A percentile compares a stretch with the other conserved stretches of the same genome.
Conservation (phyloP, 306 rosid species). For the Quercus agrifolia region DNA sequence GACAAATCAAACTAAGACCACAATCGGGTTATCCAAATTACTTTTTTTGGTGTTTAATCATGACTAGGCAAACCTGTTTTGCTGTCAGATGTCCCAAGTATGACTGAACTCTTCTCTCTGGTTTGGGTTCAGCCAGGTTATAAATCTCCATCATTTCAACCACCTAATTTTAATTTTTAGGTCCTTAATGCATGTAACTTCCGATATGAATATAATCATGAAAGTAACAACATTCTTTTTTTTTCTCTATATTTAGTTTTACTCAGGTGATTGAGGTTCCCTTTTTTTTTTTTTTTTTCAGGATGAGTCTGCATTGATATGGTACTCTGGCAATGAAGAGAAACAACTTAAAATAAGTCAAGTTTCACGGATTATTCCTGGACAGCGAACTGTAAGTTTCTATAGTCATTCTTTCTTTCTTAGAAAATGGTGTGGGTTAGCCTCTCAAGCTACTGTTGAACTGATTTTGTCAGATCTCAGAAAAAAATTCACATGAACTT, state of each 20-base stretch:
- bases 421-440: conserved; percentile 4
- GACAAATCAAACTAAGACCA: background rate
- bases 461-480: conserved; percentile 1
- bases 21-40: background rate
- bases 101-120: conserved; percentile 13
- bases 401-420: background rate
- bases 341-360: conserved; percentile 67
- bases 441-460: conserved; percentile 18
- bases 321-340: conserved; percentile 94
- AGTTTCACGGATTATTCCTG: conserved; percentile 87
- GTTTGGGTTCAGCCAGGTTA: conserved; percentile 13
- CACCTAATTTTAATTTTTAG: conserved; percentile 9
- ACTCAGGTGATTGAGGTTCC: conserved; percentile 15
- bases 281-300: conserved; percentile 34
- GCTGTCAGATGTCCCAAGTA: conserved; percentile 1
- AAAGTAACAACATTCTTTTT: conserved; percentile 2
- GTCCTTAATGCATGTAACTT: background rate
- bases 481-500: conserved; percentile 11
- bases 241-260: conserved; percentile 16
- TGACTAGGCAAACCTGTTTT: conserved; percentile 10
- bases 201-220: conserved; percentile 6
- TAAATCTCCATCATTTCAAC: background rate
- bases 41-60: background rate
- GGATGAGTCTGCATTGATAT: conserved; percentile 83
- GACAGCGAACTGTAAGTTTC: conserved; percentile 95